Conservation (phyloP, 208 protist genomes). For the Crithidia brevicula region DNA sequence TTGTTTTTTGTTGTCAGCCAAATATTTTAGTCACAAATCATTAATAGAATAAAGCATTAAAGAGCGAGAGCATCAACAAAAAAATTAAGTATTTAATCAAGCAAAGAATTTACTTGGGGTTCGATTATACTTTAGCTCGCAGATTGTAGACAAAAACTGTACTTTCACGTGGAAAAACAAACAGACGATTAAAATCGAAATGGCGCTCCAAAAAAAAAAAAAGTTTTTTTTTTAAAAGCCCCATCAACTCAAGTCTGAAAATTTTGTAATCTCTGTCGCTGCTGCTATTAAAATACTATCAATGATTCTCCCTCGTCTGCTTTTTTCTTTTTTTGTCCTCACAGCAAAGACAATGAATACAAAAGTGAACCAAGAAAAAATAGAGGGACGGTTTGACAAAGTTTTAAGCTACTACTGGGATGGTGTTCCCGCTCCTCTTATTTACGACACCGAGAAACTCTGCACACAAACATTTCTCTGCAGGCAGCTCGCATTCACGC, state of each 20-base stretch:
- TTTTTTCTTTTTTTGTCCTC: slow-evolving; percentile 27
- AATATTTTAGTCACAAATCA: not conserved
- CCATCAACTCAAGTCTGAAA: no score
- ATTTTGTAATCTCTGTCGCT: not conserved
- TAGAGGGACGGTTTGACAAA: slow-evolving; percentile 76
- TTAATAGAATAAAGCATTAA: no score
- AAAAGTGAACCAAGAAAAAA: slow-evolving; percentile 47
- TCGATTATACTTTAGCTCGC: no score
- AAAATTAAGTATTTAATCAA: no score
- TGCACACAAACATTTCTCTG: slow-evolving; percentile 62
- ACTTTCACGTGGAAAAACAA: no score
- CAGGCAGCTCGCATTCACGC: slow-evolving; percentile 63
- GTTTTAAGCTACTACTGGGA: slow-evolving; percentile 86
- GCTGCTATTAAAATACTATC: not conserved
- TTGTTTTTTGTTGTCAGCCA: not conserved
- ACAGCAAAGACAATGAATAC: slow-evolving; percentile 40
- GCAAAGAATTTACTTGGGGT: no score
- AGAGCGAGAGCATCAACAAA: no score
- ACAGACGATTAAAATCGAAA: no score
- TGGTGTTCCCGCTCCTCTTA: slow-evolving; percentile 76
- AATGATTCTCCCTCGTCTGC: slow-evolving; percentile 27
- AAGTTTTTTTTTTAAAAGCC: no score
- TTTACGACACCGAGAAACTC: slow-evolving; percentile 35
- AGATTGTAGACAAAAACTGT: no score
- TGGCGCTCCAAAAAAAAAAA: no score